Base-by-base conservation (phyloP, 345 rosid genomes). In the Noccaea caerulescens region DNA sequence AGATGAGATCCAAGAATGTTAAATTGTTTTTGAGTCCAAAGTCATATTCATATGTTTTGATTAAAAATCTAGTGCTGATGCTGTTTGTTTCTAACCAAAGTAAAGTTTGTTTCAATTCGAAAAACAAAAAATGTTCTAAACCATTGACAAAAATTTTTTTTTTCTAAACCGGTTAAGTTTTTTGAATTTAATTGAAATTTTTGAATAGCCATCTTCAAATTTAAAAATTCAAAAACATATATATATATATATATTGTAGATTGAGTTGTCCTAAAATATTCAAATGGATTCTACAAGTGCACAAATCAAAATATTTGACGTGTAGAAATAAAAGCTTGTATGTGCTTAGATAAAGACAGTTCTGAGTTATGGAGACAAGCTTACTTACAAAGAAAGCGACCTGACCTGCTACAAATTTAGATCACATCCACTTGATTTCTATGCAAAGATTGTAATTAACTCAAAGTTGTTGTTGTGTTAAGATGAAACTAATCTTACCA, bases 281-380 rank as follows among this genome's bases (percentile, higher is more conserved):
- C 11, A 47, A 30, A 54, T 53, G 76, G 20, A 51, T 9, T 56
- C 5, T 3, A 56, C 13, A 56, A 64, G 43, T 57, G 37, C 27
- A 65, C 44, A 45, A 72, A 65, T 56, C 65, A 47, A 72, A 33
- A 49, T 56, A 65, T 38, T 46, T 72, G 77, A 65, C 71, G 71
- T 72, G 77, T 72, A 57, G 77, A 65, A 38, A 65, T 30, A 38
- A 65, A 72, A 72, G 18, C 36, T 47, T 37, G 77, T 14, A 65
- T 38, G 52, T 65, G 71, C 12, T 23, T 72, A 32, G 76, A 72
- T 4, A 72, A 57, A 72, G 77, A 72, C 65, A 46, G 36, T 64
- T 46, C 65, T 58, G 58, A 72, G 14, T 72, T 64, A 45, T 18
- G 66, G 71, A 72, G 66, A 72, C 71, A 65, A 45, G 23, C 59